Percentiles rank a stretch among this genome's conserved stretches.
These are phyloP conservation scores for Trichoderma sp. DNA, from an alignment of 2,329 filamentous ascomycete species.

Conservation along the genomic window DNA sequence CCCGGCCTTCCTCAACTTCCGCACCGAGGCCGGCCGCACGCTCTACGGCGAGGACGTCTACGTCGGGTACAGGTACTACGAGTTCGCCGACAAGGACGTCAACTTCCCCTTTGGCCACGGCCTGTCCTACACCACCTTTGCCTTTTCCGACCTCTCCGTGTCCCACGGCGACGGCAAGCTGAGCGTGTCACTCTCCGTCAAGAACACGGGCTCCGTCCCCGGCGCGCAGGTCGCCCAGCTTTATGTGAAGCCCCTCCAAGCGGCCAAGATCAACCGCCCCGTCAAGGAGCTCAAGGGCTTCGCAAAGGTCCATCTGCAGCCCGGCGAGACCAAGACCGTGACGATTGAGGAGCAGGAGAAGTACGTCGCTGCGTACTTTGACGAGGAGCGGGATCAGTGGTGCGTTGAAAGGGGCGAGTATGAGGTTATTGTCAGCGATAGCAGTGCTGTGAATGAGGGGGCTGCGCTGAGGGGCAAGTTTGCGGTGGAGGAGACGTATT, in stretches of 20 bases:
- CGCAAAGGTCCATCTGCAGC: conserved; percentile 62
- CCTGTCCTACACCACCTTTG: conserved; percentile 74
- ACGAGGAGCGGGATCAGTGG: conserved; percentile 68
- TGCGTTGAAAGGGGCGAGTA: conserved; percentile 67
- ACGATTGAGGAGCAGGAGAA: conserved; percentile 62
- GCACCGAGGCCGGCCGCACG: conserved; percentile 68
- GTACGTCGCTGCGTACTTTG: conserved; percentile 69
- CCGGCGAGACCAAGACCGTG: conserved; percentile 61
- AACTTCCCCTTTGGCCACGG: conserved; percentile 81
- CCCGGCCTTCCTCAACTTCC: conserved; percentile 75
- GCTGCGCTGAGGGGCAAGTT: conserved; percentile 57
- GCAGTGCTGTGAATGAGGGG: conserved; percentile 52
- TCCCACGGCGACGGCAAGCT: conserved; percentile 51
- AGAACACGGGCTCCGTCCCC: conserved; percentile 60
- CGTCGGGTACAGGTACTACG: conserved; percentile 80
- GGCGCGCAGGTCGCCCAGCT: conserved; percentile 62
- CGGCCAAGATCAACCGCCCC: conserved; percentile 57
- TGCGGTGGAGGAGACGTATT: conserved; percentile 61
- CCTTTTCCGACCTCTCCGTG: conserved; percentile 54
- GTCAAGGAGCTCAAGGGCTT: conserved; percentile 68
- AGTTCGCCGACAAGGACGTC: conserved; percentile 65
- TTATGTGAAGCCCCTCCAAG: conserved; percentile 56
- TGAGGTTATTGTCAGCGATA: conserved; percentile 61
- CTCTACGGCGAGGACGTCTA: conserved; percentile 82
- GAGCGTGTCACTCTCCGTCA: conserved; percentile 54